Base-by-base conservation (phyloP, 805 yeast genomes). In the Saccharomycopsis fibuligera region DNA sequence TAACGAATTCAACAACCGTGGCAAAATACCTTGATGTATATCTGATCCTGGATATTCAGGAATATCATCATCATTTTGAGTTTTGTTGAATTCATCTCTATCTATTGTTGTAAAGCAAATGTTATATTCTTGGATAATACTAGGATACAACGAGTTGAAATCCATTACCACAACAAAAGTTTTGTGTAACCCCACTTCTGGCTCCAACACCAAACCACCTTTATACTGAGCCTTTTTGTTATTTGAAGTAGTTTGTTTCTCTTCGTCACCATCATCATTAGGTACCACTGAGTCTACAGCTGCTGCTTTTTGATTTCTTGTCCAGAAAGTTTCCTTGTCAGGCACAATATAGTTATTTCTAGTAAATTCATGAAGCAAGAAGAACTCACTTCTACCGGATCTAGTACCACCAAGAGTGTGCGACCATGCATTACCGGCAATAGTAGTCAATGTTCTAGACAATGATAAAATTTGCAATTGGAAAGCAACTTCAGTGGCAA, bases 351-450 rank as follows among this genome's bases (percentile, higher is more conserved):
- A 91, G 9, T 83, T 83, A 58, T 82, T 79, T 59, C 82, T 78
- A 8, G 81, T 74, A 65, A 93, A 93, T 67, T 93, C 98, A 64
- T 93, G 99, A 48, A 93, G 68, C 64, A 93, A 70, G 74, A 93
- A 86, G 62, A 70, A 93, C 64, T 93, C 98, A 66, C 91, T 91
- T 68, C 99, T 78, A 58, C 96, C 97, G 8, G 96, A 95, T 59
- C 99, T 76, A 0, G 97, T 88, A 66, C 99, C 99, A 45, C 88
- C 82, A 44, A 93, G 71, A 0, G 99, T 93, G 54, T 87, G 89
- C 1, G 95, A 77, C 99, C 99, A 93, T 0, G 96, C 91, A 63
- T 93, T 93, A 58, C 99, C 99, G 1, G 98, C 97, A 53, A 93
- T 72, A 56, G 83, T 85, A 1, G 99, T 93, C 59, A 93, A 72